A percentile compares a stretch with the other conserved stretches of the same genome.
These are phyloP conservation scores for Candida jianshihensis DNA, from an alignment of 805 yeast genomes.

Conservation along the genomic window DNA sequence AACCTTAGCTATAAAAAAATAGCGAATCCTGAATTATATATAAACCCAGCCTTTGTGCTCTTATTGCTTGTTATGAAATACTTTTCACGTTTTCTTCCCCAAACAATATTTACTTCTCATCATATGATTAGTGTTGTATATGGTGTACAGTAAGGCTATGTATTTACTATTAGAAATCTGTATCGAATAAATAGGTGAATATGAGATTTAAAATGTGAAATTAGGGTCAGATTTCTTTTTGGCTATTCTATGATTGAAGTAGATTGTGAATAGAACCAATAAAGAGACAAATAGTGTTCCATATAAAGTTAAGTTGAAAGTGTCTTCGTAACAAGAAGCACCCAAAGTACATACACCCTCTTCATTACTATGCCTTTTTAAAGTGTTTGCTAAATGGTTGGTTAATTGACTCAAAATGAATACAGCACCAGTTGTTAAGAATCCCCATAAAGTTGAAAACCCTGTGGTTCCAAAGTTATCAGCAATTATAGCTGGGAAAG, in stretches of 20 bases:
- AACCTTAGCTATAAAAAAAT: too few species aligned
- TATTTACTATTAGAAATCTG: too few species aligned
- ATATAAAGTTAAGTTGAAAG: constrained; percentile 26
- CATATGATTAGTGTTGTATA: too few species aligned
- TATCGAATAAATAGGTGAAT: neutral
- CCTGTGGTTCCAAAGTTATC: constrained; percentile 62
- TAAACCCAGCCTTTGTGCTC: too few species aligned
- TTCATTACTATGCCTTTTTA: constrained; percentile 37
- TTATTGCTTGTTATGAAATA: too few species aligned
- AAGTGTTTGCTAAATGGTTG: constrained; percentile 46
- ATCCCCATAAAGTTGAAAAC: constrained; percentile 73
- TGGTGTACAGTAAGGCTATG: too few species aligned
- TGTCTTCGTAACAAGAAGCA: constrained; percentile 38
- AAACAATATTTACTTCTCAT: too few species aligned
- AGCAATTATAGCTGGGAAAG: constrained; percentile 69
- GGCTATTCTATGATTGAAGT: constrained; percentile 4
- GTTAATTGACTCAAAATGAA: constrained; percentile 46
- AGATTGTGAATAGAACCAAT: constrained; percentile 7
- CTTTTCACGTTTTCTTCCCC: too few species aligned
- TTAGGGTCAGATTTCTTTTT: neutral
- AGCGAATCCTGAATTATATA: too few species aligned
- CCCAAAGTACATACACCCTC: constrained; percentile 40
- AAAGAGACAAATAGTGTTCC: constrained; percentile 17
- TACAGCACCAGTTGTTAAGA: constrained; percentile 66
- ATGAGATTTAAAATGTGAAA: neutral